Evolutionary conservation across 306 rosid genomes (phyloP).

Genomic region (Prunus mira): DNA sequence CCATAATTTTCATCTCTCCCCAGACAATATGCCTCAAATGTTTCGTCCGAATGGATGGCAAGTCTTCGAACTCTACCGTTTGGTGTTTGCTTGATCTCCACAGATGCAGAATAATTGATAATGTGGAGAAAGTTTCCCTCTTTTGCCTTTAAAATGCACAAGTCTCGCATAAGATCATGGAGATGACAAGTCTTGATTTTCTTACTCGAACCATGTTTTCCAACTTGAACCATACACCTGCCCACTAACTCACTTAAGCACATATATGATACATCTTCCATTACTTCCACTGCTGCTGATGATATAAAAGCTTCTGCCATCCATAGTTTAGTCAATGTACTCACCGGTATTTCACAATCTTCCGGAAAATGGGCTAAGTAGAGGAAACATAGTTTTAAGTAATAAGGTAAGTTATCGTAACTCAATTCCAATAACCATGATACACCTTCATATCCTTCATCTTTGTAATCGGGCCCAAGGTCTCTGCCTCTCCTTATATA

Average conservation of each 20-base stretch:
- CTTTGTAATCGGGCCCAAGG: neutral
- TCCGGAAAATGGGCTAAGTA: slow-evolving; percentile 1
- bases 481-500: neutral
- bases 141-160: neutral
- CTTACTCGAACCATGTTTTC: neutral
- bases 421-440: slow-evolving; percentile 16
- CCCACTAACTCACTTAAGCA: slow-evolving; percentile 7
- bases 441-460: neutral
- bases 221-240: slow-evolving; percentile 13
- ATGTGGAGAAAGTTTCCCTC: neutral
- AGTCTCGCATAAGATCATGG: slow-evolving; percentile 3
- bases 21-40: no score
- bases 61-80: neutral
- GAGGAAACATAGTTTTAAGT: slow-evolving; percentile 6
- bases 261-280: slow-evolving; percentile 3
- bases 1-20: neutral
- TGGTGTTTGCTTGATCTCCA: no score
- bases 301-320: slow-evolving; percentile 17
- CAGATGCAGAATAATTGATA: neutral
- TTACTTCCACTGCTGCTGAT: neutral
- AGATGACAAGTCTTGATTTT: neutral
- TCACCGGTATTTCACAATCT: slow-evolving; percentile 5
- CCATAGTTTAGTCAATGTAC: slow-evolving; percentile 2
- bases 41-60: neutral
- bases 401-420: slow-evolving; percentile 2